Conservation (phyloP, 2,329 filamentous ascomycete species). For the Trichoderma citrinoviride region DNA sequence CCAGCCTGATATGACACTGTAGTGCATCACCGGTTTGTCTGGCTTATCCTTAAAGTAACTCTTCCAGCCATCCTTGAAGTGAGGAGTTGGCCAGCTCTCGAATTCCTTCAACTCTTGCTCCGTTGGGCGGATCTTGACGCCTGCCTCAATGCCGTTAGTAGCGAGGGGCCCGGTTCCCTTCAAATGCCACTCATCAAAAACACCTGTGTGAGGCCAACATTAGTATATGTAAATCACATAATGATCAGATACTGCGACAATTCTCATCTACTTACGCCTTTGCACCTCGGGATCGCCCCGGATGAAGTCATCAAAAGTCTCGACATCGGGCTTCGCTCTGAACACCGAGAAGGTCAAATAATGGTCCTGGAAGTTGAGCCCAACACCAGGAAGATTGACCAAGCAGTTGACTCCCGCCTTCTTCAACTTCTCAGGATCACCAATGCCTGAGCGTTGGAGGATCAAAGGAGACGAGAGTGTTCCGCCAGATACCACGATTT, state of each 20-base stretch:
- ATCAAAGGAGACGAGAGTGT: conserved; percentile 50
- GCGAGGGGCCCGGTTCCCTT: conserved; percentile 10
- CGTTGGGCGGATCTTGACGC: conserved; percentile 52
- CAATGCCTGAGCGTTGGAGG: conserved; percentile 59
- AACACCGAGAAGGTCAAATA: conserved; percentile 43
- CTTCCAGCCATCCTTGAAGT: conserved; percentile 51
- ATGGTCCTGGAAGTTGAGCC: conserved; percentile 45
- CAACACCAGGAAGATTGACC: conserved; percentile 49
- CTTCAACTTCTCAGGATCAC: conserved; percentile 43
- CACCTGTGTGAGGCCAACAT: conserved; percentile 45
- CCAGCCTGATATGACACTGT: conserved; percentile 32
- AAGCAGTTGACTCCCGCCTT: conserved; percentile 47
- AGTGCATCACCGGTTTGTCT: conserved; percentile 44
- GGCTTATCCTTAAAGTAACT: conserved; percentile 41
- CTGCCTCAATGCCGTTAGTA: conserved; percentile 49
- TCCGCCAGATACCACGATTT: conserved; percentile 50
- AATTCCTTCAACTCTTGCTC: conserved; percentile 48
- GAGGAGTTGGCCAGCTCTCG: conserved; percentile 36
- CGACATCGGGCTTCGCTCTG: conserved; percentile 10
- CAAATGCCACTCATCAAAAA: conserved; percentile 8
- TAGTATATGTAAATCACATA: conserved; percentile 31
- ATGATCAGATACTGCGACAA: conserved; percentile 40
- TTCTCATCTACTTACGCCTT: conserved; percentile 30
- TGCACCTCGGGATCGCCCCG: conserved; percentile 9
- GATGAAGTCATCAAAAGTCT: conserved; percentile 10